Evolutionary conservation across 1,139 yeast species (phyloP).

Genomic region (Diutina siamensis): DNA sequence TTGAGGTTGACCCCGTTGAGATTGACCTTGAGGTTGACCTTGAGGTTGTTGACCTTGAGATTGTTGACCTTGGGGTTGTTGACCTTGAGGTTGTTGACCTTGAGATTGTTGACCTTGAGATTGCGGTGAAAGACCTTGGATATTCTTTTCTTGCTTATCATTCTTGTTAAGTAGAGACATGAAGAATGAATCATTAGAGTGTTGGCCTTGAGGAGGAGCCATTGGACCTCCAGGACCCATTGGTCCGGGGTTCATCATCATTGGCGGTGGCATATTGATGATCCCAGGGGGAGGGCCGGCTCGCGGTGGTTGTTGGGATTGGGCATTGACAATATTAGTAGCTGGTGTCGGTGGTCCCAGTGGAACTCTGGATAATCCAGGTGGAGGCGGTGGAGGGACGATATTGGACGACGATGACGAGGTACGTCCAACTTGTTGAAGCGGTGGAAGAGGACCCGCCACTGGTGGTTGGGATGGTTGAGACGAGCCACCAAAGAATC

Average conservation of each 20-base stretch:
- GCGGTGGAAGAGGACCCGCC: not conserved
- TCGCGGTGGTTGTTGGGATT: constrained; percentile 10
- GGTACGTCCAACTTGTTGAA: not conserved
- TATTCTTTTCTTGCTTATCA: not conserved
- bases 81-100: not conserved
- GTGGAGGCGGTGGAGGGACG: not conserved
- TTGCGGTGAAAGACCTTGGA: not conserved
- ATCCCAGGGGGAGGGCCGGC: constrained; percentile 5
- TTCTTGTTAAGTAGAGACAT: constrained; percentile 36
- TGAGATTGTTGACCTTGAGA: constrained; percentile 4
- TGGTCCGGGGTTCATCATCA: not conserved
- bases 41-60: constrained; percentile 9
- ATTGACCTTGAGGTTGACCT: not conserved
- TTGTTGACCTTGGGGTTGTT: constrained; percentile 8
- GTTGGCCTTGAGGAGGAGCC: constrained; percentile 8
- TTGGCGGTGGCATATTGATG: constrained; percentile 3
- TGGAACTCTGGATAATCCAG: not conserved
- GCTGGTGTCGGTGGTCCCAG: not conserved
- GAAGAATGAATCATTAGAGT: constrained; percentile 38
- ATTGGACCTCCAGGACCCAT: not conserved
- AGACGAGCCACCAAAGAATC: not conserved
- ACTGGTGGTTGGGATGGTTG: not conserved
- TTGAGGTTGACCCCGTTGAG: constrained; percentile 6
- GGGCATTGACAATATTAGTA: constrained; percentile 5
- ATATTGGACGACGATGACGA: not conserved